Evolutionary conservation across 495 filamentous ascomycete species (phyloP).

Genomic region (Aspergillus avenaceus): DNA sequence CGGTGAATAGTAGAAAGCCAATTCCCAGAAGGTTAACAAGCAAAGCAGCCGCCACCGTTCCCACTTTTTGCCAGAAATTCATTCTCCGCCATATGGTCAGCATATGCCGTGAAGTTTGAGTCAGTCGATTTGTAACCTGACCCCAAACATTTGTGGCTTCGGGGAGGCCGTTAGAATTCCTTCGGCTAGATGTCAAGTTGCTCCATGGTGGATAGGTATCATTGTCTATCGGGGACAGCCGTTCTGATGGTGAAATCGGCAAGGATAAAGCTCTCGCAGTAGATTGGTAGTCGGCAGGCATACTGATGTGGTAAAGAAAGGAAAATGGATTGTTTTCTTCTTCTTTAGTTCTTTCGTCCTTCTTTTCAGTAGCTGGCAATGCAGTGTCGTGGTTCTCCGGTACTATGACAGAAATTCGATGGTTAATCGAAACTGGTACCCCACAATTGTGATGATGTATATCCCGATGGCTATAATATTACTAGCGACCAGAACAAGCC

Average conservation of each 20-base stretch:
- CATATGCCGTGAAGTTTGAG: slow-evolving; percentile 19
- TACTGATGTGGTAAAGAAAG: slow-evolving; percentile 11
- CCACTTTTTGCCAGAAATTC: slow-evolving; percentile 56
- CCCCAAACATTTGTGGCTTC: slow-evolving; percentile 34
- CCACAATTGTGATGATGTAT: too few species aligned
- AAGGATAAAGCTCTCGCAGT: slow-evolving; percentile 63
- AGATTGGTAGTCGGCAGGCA: slow-evolving; percentile 58
- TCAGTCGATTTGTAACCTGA: slow-evolving; percentile 40
- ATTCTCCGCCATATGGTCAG: slow-evolving; percentile 48
- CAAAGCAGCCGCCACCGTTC: slow-evolving; percentile 49
- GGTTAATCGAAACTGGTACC: neutral
- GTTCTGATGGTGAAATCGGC: slow-evolving; percentile 48
- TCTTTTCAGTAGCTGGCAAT: too few species aligned
- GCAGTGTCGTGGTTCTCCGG: too few species aligned
- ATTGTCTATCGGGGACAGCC: slow-evolving; percentile 23
- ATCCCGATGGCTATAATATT: too few species aligned
- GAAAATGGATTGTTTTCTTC: too few species aligned
- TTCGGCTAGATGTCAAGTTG: slow-evolving; percentile 25
- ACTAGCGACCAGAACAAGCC: too few species aligned
- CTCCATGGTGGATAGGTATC: slow-evolving; percentile 44
- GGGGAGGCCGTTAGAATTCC: slow-evolving; percentile 27
- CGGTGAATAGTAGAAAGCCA: slow-evolving; percentile 69
- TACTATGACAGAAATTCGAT: neutral
- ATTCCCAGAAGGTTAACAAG: slow-evolving; percentile 50
- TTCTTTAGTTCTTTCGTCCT: too few species aligned